These are phyloP conservation scores for Podospora pseudoanserina DNA, from an alignment of 495 filamentous ascomycete species.

Conservation along the genomic window DNA sequence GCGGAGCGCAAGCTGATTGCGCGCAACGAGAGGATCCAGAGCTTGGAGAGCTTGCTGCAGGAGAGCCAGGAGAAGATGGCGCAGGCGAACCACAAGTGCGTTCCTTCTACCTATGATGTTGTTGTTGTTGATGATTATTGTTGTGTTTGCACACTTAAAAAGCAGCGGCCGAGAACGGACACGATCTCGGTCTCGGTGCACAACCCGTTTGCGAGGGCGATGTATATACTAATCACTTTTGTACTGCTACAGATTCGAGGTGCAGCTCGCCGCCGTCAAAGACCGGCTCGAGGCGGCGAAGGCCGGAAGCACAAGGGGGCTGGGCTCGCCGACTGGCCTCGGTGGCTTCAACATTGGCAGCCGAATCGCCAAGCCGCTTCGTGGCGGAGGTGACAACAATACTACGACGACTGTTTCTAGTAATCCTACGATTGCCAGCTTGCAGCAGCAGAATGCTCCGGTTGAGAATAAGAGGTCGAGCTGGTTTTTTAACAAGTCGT, in stretches of 20 bases:
- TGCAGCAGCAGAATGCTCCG: constrained; percentile 40
- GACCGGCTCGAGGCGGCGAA: constrained; percentile 96
- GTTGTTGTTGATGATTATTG: constrained; percentile 9
- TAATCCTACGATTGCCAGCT: constrained; percentile 49
- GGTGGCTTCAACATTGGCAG: constrained; percentile 77
- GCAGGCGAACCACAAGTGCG: constrained; percentile 90
- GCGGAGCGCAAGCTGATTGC: constrained; percentile 96
- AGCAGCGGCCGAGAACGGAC: constrained; percentile 9
- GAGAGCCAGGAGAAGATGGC: constrained; percentile 97
- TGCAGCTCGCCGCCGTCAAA: constrained; percentile 93
- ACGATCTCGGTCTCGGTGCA: not conserved
- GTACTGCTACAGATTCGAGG: constrained; percentile 70
- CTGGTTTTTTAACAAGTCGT: constrained; percentile 52
- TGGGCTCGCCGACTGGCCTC: constrained; percentile 59
- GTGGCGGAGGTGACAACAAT: constrained; percentile 76
- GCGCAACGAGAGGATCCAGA: constrained; percentile 92
- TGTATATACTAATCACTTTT: constrained; percentile 8
- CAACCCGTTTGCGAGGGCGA: not conserved
- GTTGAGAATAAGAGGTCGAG: constrained; percentile 52
- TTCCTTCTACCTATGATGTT: constrained; percentile 18
- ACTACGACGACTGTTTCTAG: constrained; percentile 19
- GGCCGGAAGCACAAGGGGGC: constrained; percentile 75
- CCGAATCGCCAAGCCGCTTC: constrained; percentile 93
- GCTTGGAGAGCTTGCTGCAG: constrained; percentile 83
- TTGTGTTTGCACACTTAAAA: not conserved